Evolutionary conservation across 2,329 filamentous ascomycete genomes (phyloP).

Genomic region (Zopfia rhizophila): DNA sequence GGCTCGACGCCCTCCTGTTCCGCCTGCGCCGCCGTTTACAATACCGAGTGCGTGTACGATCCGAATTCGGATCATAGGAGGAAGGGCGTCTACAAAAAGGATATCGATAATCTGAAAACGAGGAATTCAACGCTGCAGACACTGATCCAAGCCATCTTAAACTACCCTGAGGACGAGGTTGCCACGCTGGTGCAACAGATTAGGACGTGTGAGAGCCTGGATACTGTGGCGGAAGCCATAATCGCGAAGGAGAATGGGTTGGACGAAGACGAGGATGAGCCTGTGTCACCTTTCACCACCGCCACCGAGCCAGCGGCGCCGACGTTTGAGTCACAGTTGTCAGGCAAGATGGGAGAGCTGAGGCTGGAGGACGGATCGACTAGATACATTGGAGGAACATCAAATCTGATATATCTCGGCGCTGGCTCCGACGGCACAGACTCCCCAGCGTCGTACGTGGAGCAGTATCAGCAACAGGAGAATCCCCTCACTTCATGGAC

Average conservation of each 20-base stretch:
- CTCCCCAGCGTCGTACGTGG: slow-evolving; percentile 51
- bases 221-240: slow-evolving; percentile 71
- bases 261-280: slow-evolving; percentile 57
- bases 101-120: slow-evolving; percentile 87
- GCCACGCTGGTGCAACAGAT: slow-evolving; percentile 84
- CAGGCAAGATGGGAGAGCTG: slow-evolving; percentile 92
- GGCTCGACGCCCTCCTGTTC: slow-evolving; percentile 91
- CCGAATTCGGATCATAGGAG: slow-evolving; percentile 95
- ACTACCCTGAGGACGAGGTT: slow-evolving; percentile 88
- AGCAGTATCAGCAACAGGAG: slow-evolving; percentile 64
- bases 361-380: slow-evolving; percentile 87
- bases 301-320: slow-evolving; percentile 50
- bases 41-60: slow-evolving; percentile 91
- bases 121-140: slow-evolving; percentile 88
- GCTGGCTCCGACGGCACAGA: slow-evolving; percentile 43
- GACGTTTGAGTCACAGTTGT: slow-evolving; percentile 79
- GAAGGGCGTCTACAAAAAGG: slow-evolving; percentile 96
- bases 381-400: slow-evolving; percentile 93
- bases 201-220: slow-evolving; percentile 81
- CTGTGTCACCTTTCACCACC: slow-evolving; percentile 38
- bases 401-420: slow-evolving; percentile 83
- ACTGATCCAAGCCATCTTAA: slow-evolving; percentile 91
- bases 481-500: slow-evolving; percentile 89
- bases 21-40: slow-evolving; percentile 94
- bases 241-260: slow-evolving; percentile 63